These are phyloP conservation scores for Aspergillus persii DNA, from an alignment of 2,329 filamentous ascomycete species.

Conservation along the genomic window DNA sequence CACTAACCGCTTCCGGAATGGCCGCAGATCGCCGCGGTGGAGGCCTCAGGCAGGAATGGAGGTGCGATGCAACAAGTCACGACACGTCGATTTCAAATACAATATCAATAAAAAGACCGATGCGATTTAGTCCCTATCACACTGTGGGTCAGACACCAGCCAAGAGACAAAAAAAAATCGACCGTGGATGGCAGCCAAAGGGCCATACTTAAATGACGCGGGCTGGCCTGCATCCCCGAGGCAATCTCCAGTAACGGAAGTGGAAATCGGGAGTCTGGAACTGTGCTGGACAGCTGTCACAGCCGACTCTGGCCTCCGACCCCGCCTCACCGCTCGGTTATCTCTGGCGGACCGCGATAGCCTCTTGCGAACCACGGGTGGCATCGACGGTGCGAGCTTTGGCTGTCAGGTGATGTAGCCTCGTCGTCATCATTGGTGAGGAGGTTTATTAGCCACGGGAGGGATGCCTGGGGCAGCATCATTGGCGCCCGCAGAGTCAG, in stretches of 20 bases:
- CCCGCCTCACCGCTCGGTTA: constrained; percentile 13
- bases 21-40: not conserved
- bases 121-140: not conserved
- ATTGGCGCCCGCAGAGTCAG: not conserved
- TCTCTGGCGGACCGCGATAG: not conserved
- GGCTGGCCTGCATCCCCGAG: constrained; percentile 19
- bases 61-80: too few species aligned
- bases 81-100: too few species aligned
- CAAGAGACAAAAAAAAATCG: not conserved
- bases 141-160: not conserved
- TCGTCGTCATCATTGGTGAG: not conserved
- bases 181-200: not conserved
- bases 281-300: not conserved
- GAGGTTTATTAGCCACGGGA: not conserved
- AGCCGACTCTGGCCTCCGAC: constrained; percentile 20
- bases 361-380: not conserved
- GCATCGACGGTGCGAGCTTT: not conserved
- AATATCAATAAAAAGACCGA: too few species aligned
- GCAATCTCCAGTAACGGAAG: constrained; percentile 21
- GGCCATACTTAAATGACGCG: constrained; percentile 13
- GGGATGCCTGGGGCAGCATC: not conserved
- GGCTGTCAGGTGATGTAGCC: not conserved
- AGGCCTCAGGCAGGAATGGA: not conserved
- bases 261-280: constrained; percentile 23
- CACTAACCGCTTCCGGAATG: constrained; percentile 7